Conservation (phyloP, 2,329 filamentous ascomycete genomes). For the Cordyceps farinosa region DNA sequence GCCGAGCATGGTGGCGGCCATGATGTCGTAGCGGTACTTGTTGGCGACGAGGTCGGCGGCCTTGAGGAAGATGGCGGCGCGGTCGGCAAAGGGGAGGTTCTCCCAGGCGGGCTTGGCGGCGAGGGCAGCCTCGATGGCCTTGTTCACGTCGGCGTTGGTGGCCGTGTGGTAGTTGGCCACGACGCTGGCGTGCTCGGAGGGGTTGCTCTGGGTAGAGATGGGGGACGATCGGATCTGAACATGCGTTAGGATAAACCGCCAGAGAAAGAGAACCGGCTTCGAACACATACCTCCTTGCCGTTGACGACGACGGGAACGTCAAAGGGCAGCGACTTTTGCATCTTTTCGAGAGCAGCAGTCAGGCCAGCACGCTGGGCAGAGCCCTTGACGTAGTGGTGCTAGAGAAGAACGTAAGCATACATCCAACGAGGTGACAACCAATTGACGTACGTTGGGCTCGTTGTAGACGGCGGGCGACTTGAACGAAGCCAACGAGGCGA, state of each 20-base stretch:
- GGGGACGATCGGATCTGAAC: conserved; percentile 62
- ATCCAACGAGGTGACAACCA: not conserved
- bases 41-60: conserved; percentile 84
- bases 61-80: conserved; percentile 92
- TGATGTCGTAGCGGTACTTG: conserved; percentile 95
- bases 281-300: conserved; percentile 66
- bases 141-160: conserved; percentile 67
- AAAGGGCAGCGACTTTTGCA: conserved; percentile 66
- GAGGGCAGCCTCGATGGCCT: conserved; percentile 79
- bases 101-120: conserved; percentile 87
- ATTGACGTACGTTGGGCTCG: conserved; percentile 81
- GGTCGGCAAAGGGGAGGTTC: conserved; percentile 79
- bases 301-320: conserved; percentile 80
- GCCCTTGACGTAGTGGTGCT: conserved; percentile 88
- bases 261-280: not conserved
- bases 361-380: conserved; percentile 76
- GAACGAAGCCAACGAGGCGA: conserved; percentile 72
- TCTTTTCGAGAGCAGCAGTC: conserved; percentile 65
- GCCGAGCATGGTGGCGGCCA: conserved; percentile 92
- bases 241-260: not conserved
- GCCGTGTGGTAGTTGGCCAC: conserved; percentile 86
- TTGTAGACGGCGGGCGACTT: conserved; percentile 84
- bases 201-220: conserved; percentile 72
- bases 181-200: conserved; percentile 70
- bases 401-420: conserved; percentile 10